Conservation (phyloP, 139 green algal species). For the Zygnema cylindricum region DNA sequence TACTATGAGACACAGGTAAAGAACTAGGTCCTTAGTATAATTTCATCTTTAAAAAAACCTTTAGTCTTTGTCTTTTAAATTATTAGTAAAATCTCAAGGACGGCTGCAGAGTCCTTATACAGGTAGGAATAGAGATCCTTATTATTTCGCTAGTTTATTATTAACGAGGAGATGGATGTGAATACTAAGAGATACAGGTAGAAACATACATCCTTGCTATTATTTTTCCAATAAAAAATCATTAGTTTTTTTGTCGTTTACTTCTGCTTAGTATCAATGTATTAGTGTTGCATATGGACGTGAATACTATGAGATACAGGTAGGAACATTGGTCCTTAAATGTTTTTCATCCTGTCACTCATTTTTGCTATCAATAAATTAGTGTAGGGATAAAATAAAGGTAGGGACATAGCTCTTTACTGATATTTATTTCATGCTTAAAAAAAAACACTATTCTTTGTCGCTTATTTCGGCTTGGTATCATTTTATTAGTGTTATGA, state of each 20-base stretch:
- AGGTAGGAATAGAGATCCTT: no score
- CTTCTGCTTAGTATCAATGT: neutral
- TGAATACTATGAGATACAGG: conserved; percentile 56
- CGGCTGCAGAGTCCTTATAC: no score
- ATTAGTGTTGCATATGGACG: neutral
- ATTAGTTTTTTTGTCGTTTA: neutral
- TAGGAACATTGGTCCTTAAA: neutral
- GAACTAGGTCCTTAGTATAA: no score
- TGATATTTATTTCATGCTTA: neutral
- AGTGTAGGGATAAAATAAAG: neutral
- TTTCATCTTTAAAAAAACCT: no score
- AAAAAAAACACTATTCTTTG: neutral
- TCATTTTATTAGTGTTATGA: neutral
- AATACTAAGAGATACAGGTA: no score
- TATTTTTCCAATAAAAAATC: no score
- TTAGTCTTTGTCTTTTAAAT: no score
- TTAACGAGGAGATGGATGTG: no score
- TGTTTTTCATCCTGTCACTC: neutral
- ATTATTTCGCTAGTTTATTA: no score
- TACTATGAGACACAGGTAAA: conserved; percentile 57
- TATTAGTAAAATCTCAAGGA: no score
- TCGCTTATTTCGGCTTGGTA: neutral
- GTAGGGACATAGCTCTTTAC: neutral
- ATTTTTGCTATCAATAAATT: neutral
- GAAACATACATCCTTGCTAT: no score